Evolutionary conservation across 2,329 filamentous ascomycete genomes (phyloP).

Genomic region (Acrocalymma vagum): DNA sequence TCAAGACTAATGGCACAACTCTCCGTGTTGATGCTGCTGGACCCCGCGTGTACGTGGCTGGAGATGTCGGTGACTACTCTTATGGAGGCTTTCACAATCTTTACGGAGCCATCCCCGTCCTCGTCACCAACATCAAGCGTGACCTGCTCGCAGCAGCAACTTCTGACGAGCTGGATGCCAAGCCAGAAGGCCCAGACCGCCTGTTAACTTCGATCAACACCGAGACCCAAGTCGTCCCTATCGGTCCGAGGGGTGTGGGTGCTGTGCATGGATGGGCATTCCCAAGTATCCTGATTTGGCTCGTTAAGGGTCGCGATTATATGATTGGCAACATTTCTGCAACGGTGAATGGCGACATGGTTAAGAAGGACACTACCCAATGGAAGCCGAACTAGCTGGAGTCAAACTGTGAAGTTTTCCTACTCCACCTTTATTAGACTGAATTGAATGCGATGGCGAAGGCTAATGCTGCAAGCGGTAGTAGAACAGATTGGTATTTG

Average conservation of each 20-base stretch:
- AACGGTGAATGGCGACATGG: too few species aligned
- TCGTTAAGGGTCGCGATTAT: conserved; percentile 44
- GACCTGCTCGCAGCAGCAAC: conserved; percentile 48
- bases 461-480: too few species aligned
- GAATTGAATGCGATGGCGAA: too few species aligned
- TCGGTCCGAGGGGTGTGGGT: conserved; percentile 18
- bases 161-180: too few species aligned
- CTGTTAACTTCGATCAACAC: conserved; percentile 4
- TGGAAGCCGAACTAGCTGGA: too few species aligned
- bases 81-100: conserved; percentile 49
- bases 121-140: conserved; percentile 50
- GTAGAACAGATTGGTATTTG: too few species aligned
- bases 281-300: conserved; percentile 36
- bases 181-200: conserved; percentile 7
- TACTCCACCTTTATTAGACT: too few species aligned
- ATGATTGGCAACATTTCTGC: too few species aligned
- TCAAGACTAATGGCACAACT: conserved; percentile 53
- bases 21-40: conserved; percentile 50
- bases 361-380: too few species aligned
- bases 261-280: conserved; percentile 32
- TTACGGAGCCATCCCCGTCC: conserved; percentile 43
- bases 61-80: conserved; percentile 51
- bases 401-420: too few species aligned
- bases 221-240: conserved; percentile 18
- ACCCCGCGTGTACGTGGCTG: conserved; percentile 50